phyloP scores from a whole-genome alignment of 179 eudicot genomes.

The Spergularia azorica region DNA sequence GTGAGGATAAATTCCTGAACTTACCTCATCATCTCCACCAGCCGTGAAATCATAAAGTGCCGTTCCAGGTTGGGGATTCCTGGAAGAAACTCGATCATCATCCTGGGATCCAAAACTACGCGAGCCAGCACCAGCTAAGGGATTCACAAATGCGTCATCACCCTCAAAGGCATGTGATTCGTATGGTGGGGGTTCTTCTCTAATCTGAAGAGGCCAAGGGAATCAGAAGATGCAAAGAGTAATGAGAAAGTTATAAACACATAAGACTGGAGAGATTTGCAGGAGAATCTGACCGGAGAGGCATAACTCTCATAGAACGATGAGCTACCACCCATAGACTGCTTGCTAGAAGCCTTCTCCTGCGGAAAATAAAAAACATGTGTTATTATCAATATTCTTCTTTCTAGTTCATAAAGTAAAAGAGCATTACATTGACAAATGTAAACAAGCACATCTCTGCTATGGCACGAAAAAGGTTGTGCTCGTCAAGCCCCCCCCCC shows the following conservation, averaged over 20 bases:
- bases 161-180: conserved; percentile 66
- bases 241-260: neutral
- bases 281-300: conserved; percentile 78
- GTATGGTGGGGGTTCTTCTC: conserved; percentile 91
- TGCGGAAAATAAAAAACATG: conserved; percentile 30
- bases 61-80: conserved; percentile 61
- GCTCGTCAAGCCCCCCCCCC: neutral
- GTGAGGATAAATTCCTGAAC: conserved; percentile 15
- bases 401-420: neutral
- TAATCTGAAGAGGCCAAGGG: conserved; percentile 56
- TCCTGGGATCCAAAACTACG: conserved; percentile 66
- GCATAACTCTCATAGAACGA: conserved; percentile 58
- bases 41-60: conserved; percentile 97
- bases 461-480: neutral
- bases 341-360: conserved; percentile 65
- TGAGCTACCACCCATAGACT: conserved; percentile 50
- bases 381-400: neutral
- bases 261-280: conserved; percentile 4
- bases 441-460: neutral
- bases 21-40: conserved; percentile 99
- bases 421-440: conserved; percentile 7
- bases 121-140: conserved; percentile 77
- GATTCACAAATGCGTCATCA: conserved; percentile 88
- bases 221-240: conserved; percentile 25
- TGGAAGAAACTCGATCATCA: conserved; percentile 67